Percentiles rank a stretch among this genome's conserved stretches.
Conservation (phyloP, 495 filamentous ascomycete species). For the Aspergillus haitiensis region DNA sequence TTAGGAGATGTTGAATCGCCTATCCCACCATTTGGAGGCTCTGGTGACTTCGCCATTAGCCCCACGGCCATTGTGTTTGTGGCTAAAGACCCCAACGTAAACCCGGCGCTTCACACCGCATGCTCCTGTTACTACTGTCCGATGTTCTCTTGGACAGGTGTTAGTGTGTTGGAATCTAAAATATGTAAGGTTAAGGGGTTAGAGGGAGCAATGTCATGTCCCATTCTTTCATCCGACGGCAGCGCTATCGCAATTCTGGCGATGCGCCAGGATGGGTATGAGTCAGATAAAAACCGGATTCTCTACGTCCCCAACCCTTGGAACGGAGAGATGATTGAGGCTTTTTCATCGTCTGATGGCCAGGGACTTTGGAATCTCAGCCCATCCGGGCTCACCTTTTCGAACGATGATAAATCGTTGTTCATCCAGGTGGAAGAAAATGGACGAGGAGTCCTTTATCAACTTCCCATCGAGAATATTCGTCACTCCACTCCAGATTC, state of each 20-base stretch:
- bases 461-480: slow-evolving; percentile 55
- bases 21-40: slow-evolving; percentile 61
- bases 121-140: slow-evolving; percentile 63
- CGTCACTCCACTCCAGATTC: slow-evolving; percentile 49
- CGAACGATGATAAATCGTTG: slow-evolving; percentile 61
- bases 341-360: slow-evolving; percentile 61
- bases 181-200: slow-evolving; percentile 41
- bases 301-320: slow-evolving; percentile 63
- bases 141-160: slow-evolving; percentile 57
- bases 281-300: slow-evolving; percentile 82
- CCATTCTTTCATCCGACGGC: slow-evolving; percentile 75
- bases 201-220: slow-evolving; percentile 72
- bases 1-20: slow-evolving; percentile 50
- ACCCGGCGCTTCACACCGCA: slow-evolving; percentile 79
- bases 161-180: slow-evolving; percentile 44
- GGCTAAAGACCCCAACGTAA: slow-evolving; percentile 76
- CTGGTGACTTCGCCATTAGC: slow-evolving; percentile 59
- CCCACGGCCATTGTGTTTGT: slow-evolving; percentile 69
- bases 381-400: slow-evolving; percentile 65
- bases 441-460: slow-evolving; percentile 63
- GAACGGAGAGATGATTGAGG: slow-evolving; percentile 58
- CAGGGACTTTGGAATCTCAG: slow-evolving; percentile 67
- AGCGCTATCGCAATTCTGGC: slow-evolving; percentile 74
- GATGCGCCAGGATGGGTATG: slow-evolving; percentile 80
- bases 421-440: slow-evolving; percentile 67